Evolutionary conservation across 306 rosid genomes (phyloP), one percentile per base, ranked within the genome.

Genomic region (Prosopis cineraria): DNA sequence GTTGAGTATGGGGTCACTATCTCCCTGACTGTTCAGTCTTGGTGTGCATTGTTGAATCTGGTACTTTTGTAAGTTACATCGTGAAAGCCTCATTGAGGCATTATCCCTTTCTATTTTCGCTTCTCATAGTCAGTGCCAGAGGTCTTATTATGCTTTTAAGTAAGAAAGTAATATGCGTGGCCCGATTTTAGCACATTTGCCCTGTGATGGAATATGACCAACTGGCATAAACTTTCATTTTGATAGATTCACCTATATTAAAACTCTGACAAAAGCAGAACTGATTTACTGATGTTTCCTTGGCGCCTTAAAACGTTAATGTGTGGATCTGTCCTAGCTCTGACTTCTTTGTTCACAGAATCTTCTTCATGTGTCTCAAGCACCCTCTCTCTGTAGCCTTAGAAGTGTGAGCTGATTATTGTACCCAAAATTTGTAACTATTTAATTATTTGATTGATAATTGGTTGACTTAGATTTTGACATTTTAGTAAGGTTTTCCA

Each of bases 141-240:
- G 7, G 36, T 63, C 24, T 39, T 65, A 13, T 40, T 71, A 41
- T 60, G 39, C 37, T 75, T 75, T 71, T 34, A 2, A 77, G 13
- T 52, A 4, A 43, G 43, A n/a, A n/a, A 19, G 75, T 81, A 22
- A 74, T 66, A 73, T 73, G 55, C 64, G 62, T 55, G 75, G 41
- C 73, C 65, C 2, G 5, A 72, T 31, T 64, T 56, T 13, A 53
- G 7, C 41, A 0, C 25, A 22, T 43, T 25, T 68, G 39, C 53
- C 31, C 31, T 27, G 12, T 44, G 56, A 45, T 30, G 82, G 64
- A 75, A 63, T 76, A 71, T 52, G 37, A 56, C 41, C 41, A 11
- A 75, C 2, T 7, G 41, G 11, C 59, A 41, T 29, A 39, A 7
- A n/a, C 27, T 1, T 30, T 3, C 10, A 9, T 50, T 24, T 20